A percentile compares a stretch with the other conserved stretches of the same genome.
phyloP scores from a whole-genome alignment of 495 filamentous ascomycete genomes.

The Astrothelium macrocarpum region DNA sequence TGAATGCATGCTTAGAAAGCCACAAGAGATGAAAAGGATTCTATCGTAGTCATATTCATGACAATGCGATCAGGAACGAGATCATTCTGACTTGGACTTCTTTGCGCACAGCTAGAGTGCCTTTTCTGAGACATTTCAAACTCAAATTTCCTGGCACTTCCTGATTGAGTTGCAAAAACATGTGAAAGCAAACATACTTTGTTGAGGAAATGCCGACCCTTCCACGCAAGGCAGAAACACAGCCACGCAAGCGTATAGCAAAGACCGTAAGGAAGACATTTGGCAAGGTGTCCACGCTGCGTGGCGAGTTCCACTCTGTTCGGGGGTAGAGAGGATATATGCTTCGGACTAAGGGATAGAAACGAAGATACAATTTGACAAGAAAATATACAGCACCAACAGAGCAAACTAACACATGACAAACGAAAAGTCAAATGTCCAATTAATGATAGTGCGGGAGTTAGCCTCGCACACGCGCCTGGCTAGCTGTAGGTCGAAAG shows the following conservation, averaged over 20 bases:
- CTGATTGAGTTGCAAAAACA: too few species aligned
- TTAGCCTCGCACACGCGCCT: neutral
- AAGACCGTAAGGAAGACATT: neutral
- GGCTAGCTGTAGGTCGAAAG: too few species aligned
- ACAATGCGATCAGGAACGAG: too few species aligned
- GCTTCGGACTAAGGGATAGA: neutral
- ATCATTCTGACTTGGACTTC: too few species aligned
- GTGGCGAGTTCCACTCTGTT: neutral
- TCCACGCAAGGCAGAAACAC: neutral
- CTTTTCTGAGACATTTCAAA: too few species aligned
- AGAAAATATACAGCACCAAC: neutral
- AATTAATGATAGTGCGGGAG: neutral
- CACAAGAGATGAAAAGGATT: neutral
- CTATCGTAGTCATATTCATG: too few species aligned
- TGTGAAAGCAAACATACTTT: neutral
- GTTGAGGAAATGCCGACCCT: neutral
- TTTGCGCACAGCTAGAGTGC: neutral
- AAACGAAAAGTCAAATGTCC: neutral
- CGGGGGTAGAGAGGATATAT: neutral
- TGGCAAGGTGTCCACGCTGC: too few species aligned
- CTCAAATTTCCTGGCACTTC: neutral
- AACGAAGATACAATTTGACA: too few species aligned
- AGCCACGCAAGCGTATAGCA: neutral
- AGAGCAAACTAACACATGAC: neutral
- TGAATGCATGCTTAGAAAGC: neutral